A percentile compares a stretch with the other conserved stretches of the same genome.
These are phyloP conservation scores for Pseudopithomyces chartarum DNA, from an alignment of 2,329 filamentous ascomycete genomes.

Conservation along the genomic window DNA sequence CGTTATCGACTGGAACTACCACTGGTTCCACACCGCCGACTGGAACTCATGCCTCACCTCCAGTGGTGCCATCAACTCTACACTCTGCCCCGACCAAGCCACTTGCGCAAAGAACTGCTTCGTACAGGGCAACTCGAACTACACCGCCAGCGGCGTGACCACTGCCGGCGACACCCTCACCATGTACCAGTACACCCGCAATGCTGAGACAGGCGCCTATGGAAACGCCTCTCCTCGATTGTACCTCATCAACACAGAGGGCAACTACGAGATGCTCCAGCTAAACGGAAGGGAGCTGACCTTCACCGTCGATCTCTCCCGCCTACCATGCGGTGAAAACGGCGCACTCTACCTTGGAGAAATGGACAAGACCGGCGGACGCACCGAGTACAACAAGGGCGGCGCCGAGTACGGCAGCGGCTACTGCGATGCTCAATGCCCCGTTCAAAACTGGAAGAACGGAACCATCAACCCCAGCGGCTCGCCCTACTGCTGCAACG, in stretches of 20 bases:
- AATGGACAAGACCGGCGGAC: conserved; percentile 68
- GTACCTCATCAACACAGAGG: conserved; percentile 26
- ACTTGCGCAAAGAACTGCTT: conserved; percentile 57
- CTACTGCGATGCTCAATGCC: conserved; percentile 13
- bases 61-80: not conserved
- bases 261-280: conserved; percentile 29
- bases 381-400: conserved; percentile 51
- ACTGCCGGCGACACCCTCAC: conserved; percentile 26
- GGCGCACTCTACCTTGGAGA: conserved; percentile 69
- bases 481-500: conserved; percentile 58
- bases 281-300: conserved; percentile 29
- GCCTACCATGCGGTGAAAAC: conserved; percentile 50
- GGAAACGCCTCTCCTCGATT: conserved; percentile 16
- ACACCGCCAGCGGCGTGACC: conserved; percentile 50
- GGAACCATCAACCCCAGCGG: conserved; percentile 46
- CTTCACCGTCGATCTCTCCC: conserved; percentile 31
- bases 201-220: conserved; percentile 16
- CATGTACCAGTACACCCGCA: conserved; percentile 24
- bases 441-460: conserved; percentile 15
- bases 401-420: conserved; percentile 59
- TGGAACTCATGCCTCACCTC: conserved; percentile 39
- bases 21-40: conserved; percentile 50
- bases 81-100: conserved; percentile 32
- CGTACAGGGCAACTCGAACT: conserved; percentile 58
- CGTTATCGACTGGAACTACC: conserved; percentile 53